Base-by-base conservation (phyloP, 2,329 filamentous ascomycete species). In the Neophaeococcomyces mojaviensis region DNA sequence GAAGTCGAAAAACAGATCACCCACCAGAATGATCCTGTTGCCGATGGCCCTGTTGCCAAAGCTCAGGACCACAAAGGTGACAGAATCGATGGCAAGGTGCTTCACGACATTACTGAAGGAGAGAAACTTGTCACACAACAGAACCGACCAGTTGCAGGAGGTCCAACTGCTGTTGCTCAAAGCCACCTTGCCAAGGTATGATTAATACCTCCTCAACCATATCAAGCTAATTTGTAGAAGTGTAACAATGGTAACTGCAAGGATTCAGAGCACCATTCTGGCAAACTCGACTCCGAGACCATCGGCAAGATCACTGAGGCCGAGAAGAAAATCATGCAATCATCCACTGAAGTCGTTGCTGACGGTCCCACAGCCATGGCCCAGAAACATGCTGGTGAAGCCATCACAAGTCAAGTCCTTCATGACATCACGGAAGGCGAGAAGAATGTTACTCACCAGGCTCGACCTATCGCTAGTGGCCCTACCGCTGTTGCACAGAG, bases 351-450 rank as follows among this genome's bases (percentile, higher is more conserved):
- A 5, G 65, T 66, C 5, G 57, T 62, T 2, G 55, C 58, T 39
- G 61, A 60, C 7, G 68, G 68, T 1, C 68, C 67, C 1, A 69
- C 66, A 0, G 65, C 68, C 3, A 59, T 60, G 37, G 67, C 67
- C 1, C 67, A 71, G 53, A 61, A 61, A 34, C 67, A 69, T 46
- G 55, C 54, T 24, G 55, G 55, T 19, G 58, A 64, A 47, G 44
- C 55, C 31, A 61, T 69, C 39, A 65, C 58, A 12, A 44, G 57
- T 2, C 43, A 63, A 46, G 59, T 60, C 36, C 53, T 69, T 1
- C 61, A 64, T 48, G 65, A 68, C 48, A 69, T 70, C 49, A 68
- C 64, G 7, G 58, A 61, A 33, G 67, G 64, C 10, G 67, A 70
- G 58, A 64, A 64, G 47, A 56, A 52, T 12, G 57, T 70, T 22